Percentiles rank a stretch among this genome's conserved stretches.
Conservation (phyloP, 192 early-diverging fungal species). For the Coemansia aciculifera region DNA sequence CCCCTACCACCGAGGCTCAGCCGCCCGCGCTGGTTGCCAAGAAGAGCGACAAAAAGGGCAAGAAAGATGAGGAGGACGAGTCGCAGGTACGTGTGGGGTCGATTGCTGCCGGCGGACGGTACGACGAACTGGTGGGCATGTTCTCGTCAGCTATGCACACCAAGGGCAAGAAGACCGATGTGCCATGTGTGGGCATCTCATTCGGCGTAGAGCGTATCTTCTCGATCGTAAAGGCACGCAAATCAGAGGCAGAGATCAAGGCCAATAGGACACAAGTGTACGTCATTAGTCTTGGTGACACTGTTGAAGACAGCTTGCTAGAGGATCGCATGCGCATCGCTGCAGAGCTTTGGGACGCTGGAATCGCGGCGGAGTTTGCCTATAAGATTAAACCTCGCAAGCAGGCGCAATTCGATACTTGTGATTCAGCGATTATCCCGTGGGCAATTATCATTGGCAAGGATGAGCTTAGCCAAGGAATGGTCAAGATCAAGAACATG, state of each 20-base stretch:
- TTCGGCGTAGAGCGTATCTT: conserved; percentile 97
- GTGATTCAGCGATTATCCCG: conserved; percentile 86
- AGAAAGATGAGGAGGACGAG: conserved; percentile 61
- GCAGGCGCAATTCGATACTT: conserved; percentile 74
- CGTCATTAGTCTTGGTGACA: conserved; percentile 61
- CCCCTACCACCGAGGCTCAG: conserved; percentile 18
- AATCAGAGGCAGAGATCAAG: conserved; percentile 62
- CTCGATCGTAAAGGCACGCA: conserved; percentile 74
- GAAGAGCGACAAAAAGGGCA: conserved; percentile 10
- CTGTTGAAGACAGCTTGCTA: conserved; percentile 73
- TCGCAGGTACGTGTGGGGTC: conserved; percentile 86
- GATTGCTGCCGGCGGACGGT: conserved; percentile 95
- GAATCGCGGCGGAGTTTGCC: conserved; percentile 85
- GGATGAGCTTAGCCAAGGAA: conserved; percentile 74
- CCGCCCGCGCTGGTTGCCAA: conserved; percentile 9
- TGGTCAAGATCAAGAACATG: conserved; percentile 91
- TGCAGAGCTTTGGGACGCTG: conserved; percentile 89
- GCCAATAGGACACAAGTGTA: conserved; percentile 81
- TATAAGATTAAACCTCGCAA: conserved; percentile 90
- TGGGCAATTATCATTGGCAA: conserved; percentile 86
- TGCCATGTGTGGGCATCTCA: conserved; percentile 94
- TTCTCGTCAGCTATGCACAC: conserved; percentile 65
- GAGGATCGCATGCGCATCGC: conserved; percentile 87
- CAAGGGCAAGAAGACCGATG: conserved; percentile 60
- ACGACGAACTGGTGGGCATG: conserved; percentile 97